Evolutionary conservation across 1,284 basidiomycete species (phyloP), one percentile per base, ranked within the genome.

Genomic region (Moesziomyces globuligerus): DNA sequence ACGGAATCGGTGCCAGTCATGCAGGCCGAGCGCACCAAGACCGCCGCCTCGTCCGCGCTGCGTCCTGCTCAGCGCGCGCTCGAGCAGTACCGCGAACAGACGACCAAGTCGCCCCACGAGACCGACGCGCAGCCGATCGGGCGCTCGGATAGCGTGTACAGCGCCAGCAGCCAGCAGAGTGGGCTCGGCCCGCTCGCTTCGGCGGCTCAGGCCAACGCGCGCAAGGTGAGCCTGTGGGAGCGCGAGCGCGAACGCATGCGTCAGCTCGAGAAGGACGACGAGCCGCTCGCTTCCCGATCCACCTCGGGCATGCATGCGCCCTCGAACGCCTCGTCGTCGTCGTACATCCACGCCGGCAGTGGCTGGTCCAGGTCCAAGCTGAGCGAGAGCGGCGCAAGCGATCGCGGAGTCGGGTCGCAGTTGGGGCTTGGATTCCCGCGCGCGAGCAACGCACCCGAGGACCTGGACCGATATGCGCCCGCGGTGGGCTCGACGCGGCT

Each of bases 401-500:
- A 61, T 25, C 51, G 39, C 18, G 26, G 24, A 3, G 26, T 40
- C 9, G 37, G 44, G 17, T 48, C 44, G 5, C 62, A 66, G 34
- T 24, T 70, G 10, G 67, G 67, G 7, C 36, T 64, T 20, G 67
- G 67, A 18, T 46, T 56, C n/a, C 60, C 67, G 7, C 60, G 56
- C 11, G 17, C 51, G 10, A 56, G 28, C 6, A n/a, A 20, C 13
- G 51, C 46, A 6, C 48, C 39, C 15, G 38, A 60, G 36, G 74
- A 74, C 9, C 40, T 48, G 0, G 75, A 78, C n/a, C 36, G 61
- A 9, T 78, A 74, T 29, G 72, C 65, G 10, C 75, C 75, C 3
- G 61, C 66, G 7, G 72, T 78, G 0, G 76, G 76, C 17, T 56
- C 59, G 9, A 76, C 72, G 15, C 61, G 73, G 2, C 56, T 78